These are phyloP conservation scores for Diaporthe sp. DNA, from an alignment of 2,329 filamentous ascomycete species.

Conservation along the genomic window DNA sequence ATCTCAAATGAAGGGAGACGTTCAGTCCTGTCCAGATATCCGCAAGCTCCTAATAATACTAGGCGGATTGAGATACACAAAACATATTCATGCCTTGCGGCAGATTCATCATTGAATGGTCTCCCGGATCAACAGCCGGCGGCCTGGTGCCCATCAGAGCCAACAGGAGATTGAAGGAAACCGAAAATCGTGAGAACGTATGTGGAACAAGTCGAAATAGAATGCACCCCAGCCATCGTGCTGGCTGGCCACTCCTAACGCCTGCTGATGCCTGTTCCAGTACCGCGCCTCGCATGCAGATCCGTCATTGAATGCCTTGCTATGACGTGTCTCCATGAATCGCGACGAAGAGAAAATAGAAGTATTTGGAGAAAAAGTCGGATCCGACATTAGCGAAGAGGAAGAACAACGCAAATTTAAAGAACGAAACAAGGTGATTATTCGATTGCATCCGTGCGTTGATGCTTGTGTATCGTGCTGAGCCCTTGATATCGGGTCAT, in stretches of 20 bases:
- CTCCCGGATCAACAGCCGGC: background rate
- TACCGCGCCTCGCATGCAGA: background rate
- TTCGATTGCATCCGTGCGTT: background rate
- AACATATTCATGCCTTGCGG: slow-evolving; percentile 9
- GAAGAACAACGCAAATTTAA: background rate
- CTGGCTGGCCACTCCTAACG: background rate
- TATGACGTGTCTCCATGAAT: background rate
- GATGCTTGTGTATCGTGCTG: background rate
- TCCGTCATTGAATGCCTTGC: background rate
- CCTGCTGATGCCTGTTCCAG: background rate
- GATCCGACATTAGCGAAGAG: background rate
- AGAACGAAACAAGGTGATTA: background rate
- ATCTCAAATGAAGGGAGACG: background rate
- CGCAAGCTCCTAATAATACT: slow-evolving; percentile 26
- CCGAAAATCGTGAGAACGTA: background rate
- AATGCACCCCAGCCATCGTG: background rate
- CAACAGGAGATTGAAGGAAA: background rate
- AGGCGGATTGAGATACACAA: slow-evolving; percentile 19
- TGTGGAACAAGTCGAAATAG: background rate
- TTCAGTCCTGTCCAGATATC: slow-evolving; percentile 10
- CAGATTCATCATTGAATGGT: background rate
- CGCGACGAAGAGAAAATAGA: background rate
- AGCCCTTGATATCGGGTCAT: background rate
- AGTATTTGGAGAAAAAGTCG: no score
- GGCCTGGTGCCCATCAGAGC: background rate